These are phyloP conservation scores for Leptoxyphium fumago DNA, from an alignment of 2,329 filamentous ascomycete genomes.

Conservation along the genomic window DNA sequence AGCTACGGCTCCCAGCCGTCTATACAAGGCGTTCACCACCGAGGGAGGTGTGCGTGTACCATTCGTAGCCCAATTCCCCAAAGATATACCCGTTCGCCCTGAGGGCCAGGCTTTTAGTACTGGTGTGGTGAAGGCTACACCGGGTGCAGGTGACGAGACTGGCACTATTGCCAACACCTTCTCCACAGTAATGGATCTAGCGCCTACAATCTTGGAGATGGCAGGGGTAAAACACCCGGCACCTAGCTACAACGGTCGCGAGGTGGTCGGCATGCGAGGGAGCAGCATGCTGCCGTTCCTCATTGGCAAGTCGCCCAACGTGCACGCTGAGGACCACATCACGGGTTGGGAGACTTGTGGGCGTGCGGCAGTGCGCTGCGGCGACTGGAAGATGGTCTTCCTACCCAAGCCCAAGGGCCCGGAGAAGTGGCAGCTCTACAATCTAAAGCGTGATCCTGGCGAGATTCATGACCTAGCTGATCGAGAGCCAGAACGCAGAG, in stretches of 20 bases:
- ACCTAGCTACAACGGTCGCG: constrained; percentile 34
- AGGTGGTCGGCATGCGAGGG: constrained; percentile 38
- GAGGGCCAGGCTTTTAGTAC: constrained; percentile 22
- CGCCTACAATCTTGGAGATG: constrained; percentile 32
- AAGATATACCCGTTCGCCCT: constrained; percentile 5
- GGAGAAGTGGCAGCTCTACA: constrained; percentile 44
- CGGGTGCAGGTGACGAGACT: constrained; percentile 10
- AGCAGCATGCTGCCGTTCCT: constrained; percentile 32
- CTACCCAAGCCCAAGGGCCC: constrained; percentile 41
- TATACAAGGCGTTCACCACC: constrained; percentile 33
- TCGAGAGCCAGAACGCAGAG: constrained; percentile 27
- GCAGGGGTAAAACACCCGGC: constrained; percentile 37
- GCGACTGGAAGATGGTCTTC: constrained; percentile 44
- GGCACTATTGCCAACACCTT: constrained; percentile 35
- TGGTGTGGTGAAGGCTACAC: constrained; percentile 30
- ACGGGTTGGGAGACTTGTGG: constrained; percentile 44
- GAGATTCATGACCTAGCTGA: constrained; percentile 28
- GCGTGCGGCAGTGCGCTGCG: constrained; percentile 39
- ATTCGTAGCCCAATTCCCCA: constrained; percentile 30
- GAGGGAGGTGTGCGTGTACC: constrained; percentile 40
- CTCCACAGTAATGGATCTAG: constrained; percentile 30
- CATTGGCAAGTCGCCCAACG: constrained; percentile 19
- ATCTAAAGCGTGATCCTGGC: constrained; percentile 37
- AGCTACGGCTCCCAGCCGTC: constrained; percentile 34
- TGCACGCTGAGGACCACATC: constrained; percentile 39